These are phyloP conservation scores for Alternaria ventricosa DNA, from an alignment of 2,329 filamentous ascomycete species.

Conservation along the genomic window DNA sequence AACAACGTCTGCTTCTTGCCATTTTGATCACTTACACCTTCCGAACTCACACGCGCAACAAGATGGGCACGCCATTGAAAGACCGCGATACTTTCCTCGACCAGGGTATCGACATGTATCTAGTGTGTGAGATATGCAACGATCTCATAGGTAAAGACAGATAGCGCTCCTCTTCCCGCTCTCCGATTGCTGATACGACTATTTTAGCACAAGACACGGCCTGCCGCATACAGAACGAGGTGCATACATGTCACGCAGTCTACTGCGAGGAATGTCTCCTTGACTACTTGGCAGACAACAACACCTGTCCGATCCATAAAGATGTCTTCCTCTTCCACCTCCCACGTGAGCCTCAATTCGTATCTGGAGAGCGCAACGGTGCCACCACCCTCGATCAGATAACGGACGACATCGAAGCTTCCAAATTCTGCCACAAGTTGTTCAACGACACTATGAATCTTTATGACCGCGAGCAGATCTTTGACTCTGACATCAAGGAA, in stretches of 20 bases:
- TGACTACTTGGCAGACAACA: fast-evolving
- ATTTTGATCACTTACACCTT: neutral
- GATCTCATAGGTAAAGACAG: neutral
- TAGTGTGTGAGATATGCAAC: neutral
- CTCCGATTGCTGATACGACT: neutral
- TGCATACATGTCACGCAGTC: neutral
- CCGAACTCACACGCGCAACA: neutral
- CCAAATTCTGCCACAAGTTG: neutral
- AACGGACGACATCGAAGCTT: neutral
- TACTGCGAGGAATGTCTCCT: neutral
- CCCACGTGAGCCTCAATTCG: neutral
- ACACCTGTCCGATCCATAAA: neutral
- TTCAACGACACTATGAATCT: neutral
- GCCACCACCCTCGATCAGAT: neutral
- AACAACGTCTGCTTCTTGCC: neutral
- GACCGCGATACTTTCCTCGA: neutral
- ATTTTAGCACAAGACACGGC: neutral
- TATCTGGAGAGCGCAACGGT: neutral
- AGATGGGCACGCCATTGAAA: neutral
- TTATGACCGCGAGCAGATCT: neutral
- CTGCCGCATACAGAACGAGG: neutral
- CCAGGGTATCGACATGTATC: neutral
- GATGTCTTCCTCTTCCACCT: neutral
- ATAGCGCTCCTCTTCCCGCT: neutral
- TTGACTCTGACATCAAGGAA: neutral